Evolutionary conservation across 306 rosid species (phyloP), one percentile per base, ranked within the genome.

Genomic region (Casuarina cunninghamiana): DNA sequence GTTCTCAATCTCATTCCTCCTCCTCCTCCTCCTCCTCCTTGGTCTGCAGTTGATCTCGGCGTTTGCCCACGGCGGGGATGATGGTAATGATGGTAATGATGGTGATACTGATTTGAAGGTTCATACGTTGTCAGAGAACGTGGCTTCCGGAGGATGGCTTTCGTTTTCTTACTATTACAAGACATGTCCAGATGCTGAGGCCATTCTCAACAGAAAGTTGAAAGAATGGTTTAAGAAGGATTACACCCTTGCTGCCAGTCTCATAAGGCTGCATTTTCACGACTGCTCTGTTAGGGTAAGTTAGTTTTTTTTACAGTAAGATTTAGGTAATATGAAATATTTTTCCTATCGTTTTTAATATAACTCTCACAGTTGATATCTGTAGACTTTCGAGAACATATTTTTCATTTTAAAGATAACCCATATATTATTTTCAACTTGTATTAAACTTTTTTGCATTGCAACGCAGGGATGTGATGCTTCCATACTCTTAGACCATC

Each of bases 231-330:
- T 86, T 48, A 66, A 78, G 1, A 67, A 86, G 65, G 98, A 94
- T 65, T 42, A 32, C 77, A 78, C 88, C 79, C 45, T 92, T 35
- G 94, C 88, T 69, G 88, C 98, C 60, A 79, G 90, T 81, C 87
- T 94, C 73, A 35, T 90, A 13, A 88, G 98, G 82, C 71, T 94
- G 73, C 97, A 90, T 69, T 94, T 94, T 91, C 98, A 92, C 62
- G 98, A 94, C 75, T 92, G 96, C 79, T 53, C 88, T 57, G 89
- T 88, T 65, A 81, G 89, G 92, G 98, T 94, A 78, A 70, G 77
- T 26, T 26, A 26, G 32, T 26, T 26, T 26, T 26, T 26, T 26
- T 26, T 26, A 26, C 32, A 26, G 32, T 26, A 26, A 0, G 1
- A 26, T 26, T 26, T 26, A 26, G 32, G 32, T 26, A 0, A 26